Conservation (phyloP, 768 basidiomycete genomes). For the Hericium alpestre region DNA sequence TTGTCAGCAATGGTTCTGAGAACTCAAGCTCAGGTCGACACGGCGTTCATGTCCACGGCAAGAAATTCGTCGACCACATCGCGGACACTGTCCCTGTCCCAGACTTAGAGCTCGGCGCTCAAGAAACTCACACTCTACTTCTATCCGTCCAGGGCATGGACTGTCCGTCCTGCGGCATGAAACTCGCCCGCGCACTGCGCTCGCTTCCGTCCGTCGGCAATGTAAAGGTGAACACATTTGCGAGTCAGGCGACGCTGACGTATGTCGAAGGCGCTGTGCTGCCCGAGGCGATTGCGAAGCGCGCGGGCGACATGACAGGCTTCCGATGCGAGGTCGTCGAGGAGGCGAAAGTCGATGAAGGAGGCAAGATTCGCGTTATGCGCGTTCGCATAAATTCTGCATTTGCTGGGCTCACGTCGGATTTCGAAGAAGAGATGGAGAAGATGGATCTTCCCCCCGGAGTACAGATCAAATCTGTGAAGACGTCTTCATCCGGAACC, state of each 20-base stretch:
- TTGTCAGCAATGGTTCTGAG: no score
- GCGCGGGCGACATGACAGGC: constrained; percentile 6
- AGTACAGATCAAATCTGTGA: background rate
- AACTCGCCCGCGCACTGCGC: constrained; percentile 5
- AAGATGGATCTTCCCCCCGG: constrained; percentile 1
- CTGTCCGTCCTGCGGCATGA: constrained; percentile 7
- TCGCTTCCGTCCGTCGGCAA: constrained; percentile 8
- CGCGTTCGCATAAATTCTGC: background rate
- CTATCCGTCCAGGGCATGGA: constrained; percentile 10
- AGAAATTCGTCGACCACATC: background rate
- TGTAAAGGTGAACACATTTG: constrained; percentile 8
- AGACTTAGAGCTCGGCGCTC: constrained; percentile 1
- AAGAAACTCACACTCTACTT: background rate
- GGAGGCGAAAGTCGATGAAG: background rate
- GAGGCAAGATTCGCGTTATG: constrained; percentile 4
- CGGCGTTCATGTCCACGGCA: background rate
- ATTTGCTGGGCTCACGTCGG: background rate
- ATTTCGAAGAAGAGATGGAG: background rate
- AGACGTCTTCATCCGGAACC: background rate
- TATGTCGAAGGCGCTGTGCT: constrained; percentile 7
- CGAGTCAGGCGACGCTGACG: constrained; percentile 6
- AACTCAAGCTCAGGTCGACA: no score
- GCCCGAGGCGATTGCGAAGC: constrained; percentile 3
- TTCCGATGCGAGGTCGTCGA: constrained; percentile 1
- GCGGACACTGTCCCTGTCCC: background rate